Conservation (phyloP, 208 protist genomes). For the Trichomonas tenax region DNA sequence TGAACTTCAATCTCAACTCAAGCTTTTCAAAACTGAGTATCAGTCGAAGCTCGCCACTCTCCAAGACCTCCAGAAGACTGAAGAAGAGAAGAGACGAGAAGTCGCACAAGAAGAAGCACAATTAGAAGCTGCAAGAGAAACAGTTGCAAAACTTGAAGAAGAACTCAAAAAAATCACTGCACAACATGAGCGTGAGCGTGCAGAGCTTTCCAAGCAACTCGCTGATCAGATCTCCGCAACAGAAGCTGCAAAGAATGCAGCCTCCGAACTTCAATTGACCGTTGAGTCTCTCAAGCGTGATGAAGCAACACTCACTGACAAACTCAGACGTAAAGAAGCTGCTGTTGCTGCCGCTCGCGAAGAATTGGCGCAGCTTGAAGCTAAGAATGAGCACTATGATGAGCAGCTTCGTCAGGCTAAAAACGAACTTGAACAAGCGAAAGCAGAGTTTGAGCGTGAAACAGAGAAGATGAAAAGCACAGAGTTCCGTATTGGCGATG, state of each 20-base stretch:
- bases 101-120: conserved; percentile 11
- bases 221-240: not conserved
- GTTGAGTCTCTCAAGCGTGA: not conserved
- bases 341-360: not conserved
- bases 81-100: not conserved
- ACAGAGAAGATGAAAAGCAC: not conserved
- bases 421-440: not conserved
- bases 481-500: not conserved
- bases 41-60: not conserved
- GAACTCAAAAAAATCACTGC: not conserved
- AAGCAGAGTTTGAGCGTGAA: not conserved
- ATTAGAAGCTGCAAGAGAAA: not conserved
- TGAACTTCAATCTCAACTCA: not conserved
- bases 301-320: not conserved
- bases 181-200: not conserved
- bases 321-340: not conserved
- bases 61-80: not conserved
- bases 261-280: not conserved
- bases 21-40: not conserved
- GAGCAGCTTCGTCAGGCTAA: not conserved
- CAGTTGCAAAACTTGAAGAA: not conserved
- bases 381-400: not conserved
- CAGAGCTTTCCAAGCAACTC: not conserved
- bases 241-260: not conserved
- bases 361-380: not conserved